Evolutionary conservation across 192 early-diverging fungal species (phyloP), one percentile per base, ranked within the genome.

Genomic region (Diversispora eburnea): DNA sequence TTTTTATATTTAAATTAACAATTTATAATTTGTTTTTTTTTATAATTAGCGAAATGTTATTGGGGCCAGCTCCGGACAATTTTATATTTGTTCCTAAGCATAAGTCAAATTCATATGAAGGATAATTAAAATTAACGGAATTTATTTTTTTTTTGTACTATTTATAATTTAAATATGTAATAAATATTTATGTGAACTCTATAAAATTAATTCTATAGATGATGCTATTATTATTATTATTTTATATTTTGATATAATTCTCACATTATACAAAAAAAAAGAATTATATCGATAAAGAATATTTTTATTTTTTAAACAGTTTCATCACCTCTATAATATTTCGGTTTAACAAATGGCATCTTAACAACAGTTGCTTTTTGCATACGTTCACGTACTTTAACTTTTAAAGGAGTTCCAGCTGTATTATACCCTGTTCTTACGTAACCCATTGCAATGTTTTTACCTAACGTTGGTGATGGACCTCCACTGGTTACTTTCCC

Each of bases 361-460:
- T 95, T 98, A 70, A 86, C 86, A 15, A 99, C 89, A 52, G 74
- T 75, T 42, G 93, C 97, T 58, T 91, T 89, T 75, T 96, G 91
- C 52, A 92, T 70, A 74, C 88, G 87, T 77, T 89, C 89, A 79
- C 97, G 89, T 58, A 99, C 97, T 77, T 91, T 88, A 59, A 99
- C 95, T 83, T 89, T 82, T 45, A 99, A 83, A 70, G 89, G 85
- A n/a, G 97, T 98, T n/a, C 91, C 93, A 22, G 78, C 80, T 88
- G 98, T 98, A 83, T 95, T 92, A 81, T 88, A 85, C 9, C 95
- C 95, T 71, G 87, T 87, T 78, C 88, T 83, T 51, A 99, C 93
- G 73, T 97, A 97, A 0, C 91, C 97, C 96, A 99, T 99, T 13
- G 96, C 97, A 73, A 99, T 84, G 84, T 99, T 99, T 84, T 95